Percentiles rank a stretch among this genome's conserved stretches.
These are phyloP conservation scores for Notholithocarpus densiflorus DNA, from an alignment of 306 rosid species.

Conservation along the genomic window DNA sequence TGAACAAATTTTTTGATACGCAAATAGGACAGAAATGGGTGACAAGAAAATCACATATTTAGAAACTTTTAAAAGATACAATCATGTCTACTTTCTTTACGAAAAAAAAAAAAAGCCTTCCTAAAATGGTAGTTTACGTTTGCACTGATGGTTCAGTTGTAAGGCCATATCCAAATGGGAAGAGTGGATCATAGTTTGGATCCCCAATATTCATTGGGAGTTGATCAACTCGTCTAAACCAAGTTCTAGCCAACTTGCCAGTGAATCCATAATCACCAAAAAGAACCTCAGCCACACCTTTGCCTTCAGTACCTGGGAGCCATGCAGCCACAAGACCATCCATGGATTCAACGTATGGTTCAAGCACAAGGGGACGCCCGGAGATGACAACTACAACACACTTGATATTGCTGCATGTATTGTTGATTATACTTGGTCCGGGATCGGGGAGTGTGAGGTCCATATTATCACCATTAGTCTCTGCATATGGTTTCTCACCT, in stretches of 20 bases:
- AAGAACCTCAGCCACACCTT: slow-evolving; percentile 1
- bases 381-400: background rate
- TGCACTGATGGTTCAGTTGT: background rate
- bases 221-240: slow-evolving; percentile 2
- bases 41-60: background rate
- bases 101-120: background rate
- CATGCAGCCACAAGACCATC: slow-evolving; percentile 9
- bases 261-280: slow-evolving; percentile 1
- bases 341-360: background rate
- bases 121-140: background rate
- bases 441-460: slow-evolving; percentile 1
- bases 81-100: background rate
- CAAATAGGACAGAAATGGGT: background rate
- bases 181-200: background rate
- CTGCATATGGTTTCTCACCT: background rate
- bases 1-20: too few relatives aligned
- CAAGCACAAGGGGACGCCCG: background rate
- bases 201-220: slow-evolving; percentile 8
- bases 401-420: background rate
- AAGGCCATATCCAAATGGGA: slow-evolving; percentile 4
- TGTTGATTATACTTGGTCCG: background rate
- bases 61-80: background rate
- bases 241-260: slow-evolving; percentile 1
- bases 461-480: background rate
- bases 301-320: background rate